Conservation (phyloP, 1,139 yeast species). For the Candida albicans region DNA sequence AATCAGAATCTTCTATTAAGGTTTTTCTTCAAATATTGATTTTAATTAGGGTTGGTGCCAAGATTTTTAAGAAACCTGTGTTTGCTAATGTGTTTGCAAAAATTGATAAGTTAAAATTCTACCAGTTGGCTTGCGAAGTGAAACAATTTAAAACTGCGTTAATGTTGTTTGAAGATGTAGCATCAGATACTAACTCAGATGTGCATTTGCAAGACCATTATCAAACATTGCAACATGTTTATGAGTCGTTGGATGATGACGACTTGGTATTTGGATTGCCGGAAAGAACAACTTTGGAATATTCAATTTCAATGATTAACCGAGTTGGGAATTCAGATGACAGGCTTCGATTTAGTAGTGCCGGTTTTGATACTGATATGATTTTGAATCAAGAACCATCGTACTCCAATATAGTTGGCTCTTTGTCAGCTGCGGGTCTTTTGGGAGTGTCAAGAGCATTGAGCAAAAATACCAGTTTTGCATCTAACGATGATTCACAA, state of each 20-base stretch:
- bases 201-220: slow-evolving; percentile 12
- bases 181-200: slow-evolving; percentile 2
- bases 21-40: slow-evolving; percentile 41
- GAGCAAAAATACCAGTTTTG: slow-evolving; percentile 16
- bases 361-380: slow-evolving; percentile 50
- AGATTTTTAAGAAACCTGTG: slow-evolving; percentile 21
- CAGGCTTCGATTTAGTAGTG: slow-evolving; percentile 55
- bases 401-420: slow-evolving; percentile 23
- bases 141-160: slow-evolving; percentile 48
- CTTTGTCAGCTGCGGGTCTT: slow-evolving; percentile 48
- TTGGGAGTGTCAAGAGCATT: slow-evolving; percentile 47
- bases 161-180: slow-evolving; percentile 55
- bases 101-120: slow-evolving; percentile 33
- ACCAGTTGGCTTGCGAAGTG: slow-evolving; percentile 34
- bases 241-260: slow-evolving; percentile 53
- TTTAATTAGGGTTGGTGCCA: slow-evolving; percentile 46
- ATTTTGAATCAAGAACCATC: slow-evolving; percentile 16
- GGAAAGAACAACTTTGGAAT: slow-evolving; percentile 50
- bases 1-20: slow-evolving; percentile 19
- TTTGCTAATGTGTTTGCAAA: slow-evolving; percentile 37
- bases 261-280: slow-evolving; percentile 69
- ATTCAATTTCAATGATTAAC: slow-evolving; percentile 47
- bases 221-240: slow-evolving; percentile 28
- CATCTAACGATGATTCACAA: slow-evolving; percentile 7
- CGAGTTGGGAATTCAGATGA: slow-evolving; percentile 37